These are phyloP conservation scores for Coemansia interrupta DNA, from an alignment of 192 early-diverging fungal species.

Conservation along the genomic window DNA sequence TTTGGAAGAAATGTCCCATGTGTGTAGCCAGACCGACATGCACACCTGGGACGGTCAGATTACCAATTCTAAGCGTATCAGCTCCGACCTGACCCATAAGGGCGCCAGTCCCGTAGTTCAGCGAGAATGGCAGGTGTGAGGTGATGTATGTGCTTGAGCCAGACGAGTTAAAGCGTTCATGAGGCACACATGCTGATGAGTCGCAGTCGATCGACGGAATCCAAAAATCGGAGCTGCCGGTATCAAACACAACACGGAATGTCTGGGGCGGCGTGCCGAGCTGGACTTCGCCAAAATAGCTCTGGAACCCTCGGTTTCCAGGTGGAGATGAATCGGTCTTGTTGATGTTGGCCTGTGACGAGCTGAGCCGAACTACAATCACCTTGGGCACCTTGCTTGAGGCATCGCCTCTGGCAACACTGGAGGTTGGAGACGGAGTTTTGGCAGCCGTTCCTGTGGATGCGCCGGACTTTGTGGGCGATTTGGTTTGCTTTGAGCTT, in stretches of 20 bases:
- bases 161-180: conserved; percentile 49
- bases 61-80: conserved; percentile 52
- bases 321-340: conserved; percentile 22
- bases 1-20: conserved; percentile 50
- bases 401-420: too few relatives aligned
- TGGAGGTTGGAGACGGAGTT: too few relatives aligned
- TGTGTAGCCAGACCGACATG: conserved; percentile 54
- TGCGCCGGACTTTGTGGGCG: too few relatives aligned
- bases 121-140: conserved; percentile 36
- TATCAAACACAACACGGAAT: conserved; percentile 61
- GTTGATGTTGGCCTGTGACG: conserved; percentile 43
- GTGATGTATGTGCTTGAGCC: conserved; percentile 47
- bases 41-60: conserved; percentile 32
- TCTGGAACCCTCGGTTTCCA: conserved; percentile 46
- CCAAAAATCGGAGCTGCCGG: conserved; percentile 61
- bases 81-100: conserved; percentile 53
- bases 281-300: conserved; percentile 46
- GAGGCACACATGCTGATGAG: conserved; percentile 38
- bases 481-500: too few relatives aligned
- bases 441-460: too few relatives aligned
- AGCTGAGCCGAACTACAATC: conserved; percentile 29
- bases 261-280: conserved; percentile 56
- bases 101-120: conserved; percentile 56
- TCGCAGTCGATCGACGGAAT: conserved; percentile 55
- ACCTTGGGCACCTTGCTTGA: conserved; percentile 2